Evolutionary conservation across 2,329 filamentous ascomycete genomes (phyloP), one percentile per base, ranked within the genome.

Genomic region (Fusarium sp.): DNA sequence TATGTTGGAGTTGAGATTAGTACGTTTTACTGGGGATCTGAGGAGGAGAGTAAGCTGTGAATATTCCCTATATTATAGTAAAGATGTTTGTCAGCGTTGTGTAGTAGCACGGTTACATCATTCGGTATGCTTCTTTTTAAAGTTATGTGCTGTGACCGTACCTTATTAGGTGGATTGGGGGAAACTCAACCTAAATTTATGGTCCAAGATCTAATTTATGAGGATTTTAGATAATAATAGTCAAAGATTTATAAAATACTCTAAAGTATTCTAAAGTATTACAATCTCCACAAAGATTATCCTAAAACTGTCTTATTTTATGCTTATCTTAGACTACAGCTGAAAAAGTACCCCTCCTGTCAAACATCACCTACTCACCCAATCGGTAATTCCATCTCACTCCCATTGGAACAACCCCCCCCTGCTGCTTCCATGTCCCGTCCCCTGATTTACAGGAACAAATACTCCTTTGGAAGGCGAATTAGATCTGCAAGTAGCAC

Each of bases 21-120:
- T 62, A 86, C 85, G 23, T 88, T 84, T 68, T 88, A 86, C 62
- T 88, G 86, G 86, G 79, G 80, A 0, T 75, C 65, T 1, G 73
- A 77, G 34, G 59, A 70, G 26, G 68, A 67, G 20, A 52, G 56
- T 17, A 28, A 53, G 39, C 26, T 62, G 60, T 55, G 44, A 11
- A 20, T n/a, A 12, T 14, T n/a, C 38, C 14, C 7, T 21, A 17
- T 26, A 26, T 4, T 26, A 14, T 34, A 28, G 17, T 20, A 24
- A 28, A 24, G 14, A 26, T 20, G 14, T 38, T 39, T 14, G 24
- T 53, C n/a, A 43, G 34, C 34, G 34, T 36, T 36, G 34, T 17
- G 34, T 30, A 28, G 30, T 23, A 34, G 43, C 45, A 51, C 48
- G 34, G 53, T 49, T 56, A 28, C 26, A 28, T 28, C 26, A 40